These are phyloP conservation scores for Kodamaea fukazawae DNA, from an alignment of 805 yeast genomes.

Conservation along the genomic window DNA sequence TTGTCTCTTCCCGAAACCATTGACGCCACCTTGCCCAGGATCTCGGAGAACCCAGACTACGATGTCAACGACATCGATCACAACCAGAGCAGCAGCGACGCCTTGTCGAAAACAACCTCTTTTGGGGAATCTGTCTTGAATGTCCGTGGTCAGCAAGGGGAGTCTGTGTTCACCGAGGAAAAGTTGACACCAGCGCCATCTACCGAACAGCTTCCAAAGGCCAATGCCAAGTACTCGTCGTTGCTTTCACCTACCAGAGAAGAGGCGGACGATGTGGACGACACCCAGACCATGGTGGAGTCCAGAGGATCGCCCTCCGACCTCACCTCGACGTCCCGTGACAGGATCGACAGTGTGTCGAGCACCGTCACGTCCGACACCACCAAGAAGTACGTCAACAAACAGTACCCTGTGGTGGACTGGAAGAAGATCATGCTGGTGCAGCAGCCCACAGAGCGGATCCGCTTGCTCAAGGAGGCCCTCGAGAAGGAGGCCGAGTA, in stretches of 20 bases:
- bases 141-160: slow-evolving; percentile 18
- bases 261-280: not conserved
- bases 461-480: slow-evolving; percentile 40
- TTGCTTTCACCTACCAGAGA: slow-evolving; percentile 1
- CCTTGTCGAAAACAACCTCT: slow-evolving; percentile 2
- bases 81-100: not conserved
- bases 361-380: not conserved
- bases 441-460: slow-evolving; percentile 43
- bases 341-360: slow-evolving; percentile 2
- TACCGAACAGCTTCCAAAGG: slow-evolving; percentile 6
- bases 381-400: slow-evolving; percentile 6
- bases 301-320: not conserved
- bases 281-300: slow-evolving; percentile 4
- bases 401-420: slow-evolving; percentile 35
- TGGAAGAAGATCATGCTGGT: slow-evolving; percentile 41
- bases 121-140: slow-evolving; percentile 24
- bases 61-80: slow-evolving; percentile 14
- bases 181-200: slow-evolving; percentile 22
- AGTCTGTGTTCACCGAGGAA: slow-evolving; percentile 26
- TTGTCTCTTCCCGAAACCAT: slow-evolving; percentile 42
- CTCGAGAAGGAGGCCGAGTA: slow-evolving; percentile 40
- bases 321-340: not conserved
- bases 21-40: slow-evolving; percentile 37
- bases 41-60: slow-evolving; percentile 29
- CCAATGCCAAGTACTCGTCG: slow-evolving; percentile 17